Evolutionary conservation across 441 rosid species (phyloP).

Genomic region (Euphorbia corollata): DNA sequence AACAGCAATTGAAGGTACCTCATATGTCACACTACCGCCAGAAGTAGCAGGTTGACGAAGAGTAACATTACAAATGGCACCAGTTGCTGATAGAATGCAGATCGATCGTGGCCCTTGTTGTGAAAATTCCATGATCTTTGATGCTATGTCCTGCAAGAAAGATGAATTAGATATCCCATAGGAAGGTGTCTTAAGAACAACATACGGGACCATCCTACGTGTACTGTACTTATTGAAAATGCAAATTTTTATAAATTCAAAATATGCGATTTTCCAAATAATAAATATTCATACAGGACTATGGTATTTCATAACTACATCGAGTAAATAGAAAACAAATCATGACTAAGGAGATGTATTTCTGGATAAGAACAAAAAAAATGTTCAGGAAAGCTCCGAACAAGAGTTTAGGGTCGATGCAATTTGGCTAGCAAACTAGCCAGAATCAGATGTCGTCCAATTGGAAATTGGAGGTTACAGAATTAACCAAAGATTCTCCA

Average conservation of each 20-base stretch:
- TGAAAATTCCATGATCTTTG: constrained; percentile 23
- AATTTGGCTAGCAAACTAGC: too few relatives aligned
- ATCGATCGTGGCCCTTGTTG: constrained; percentile 42
- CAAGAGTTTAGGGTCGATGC: not conserved
- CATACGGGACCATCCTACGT: too few relatives aligned
- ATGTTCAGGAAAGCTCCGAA: not conserved
- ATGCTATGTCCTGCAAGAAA: too few relatives aligned
- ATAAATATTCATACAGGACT: too few relatives aligned
- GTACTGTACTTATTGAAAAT: too few relatives aligned
- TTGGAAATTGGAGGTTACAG: too few relatives aligned
- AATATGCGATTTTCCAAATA: not conserved
- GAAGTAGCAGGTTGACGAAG: constrained; percentile 53
- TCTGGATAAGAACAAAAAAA: not conserved
- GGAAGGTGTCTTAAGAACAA: too few relatives aligned
- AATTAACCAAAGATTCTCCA: too few relatives aligned
- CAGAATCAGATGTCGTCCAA: too few relatives aligned
- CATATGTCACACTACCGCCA: constrained; percentile 61
- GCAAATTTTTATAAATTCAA: too few relatives aligned
- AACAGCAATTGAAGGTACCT: constrained; percentile 35
- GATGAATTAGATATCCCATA: too few relatives aligned
- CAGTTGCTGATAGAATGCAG: constrained; percentile 57
- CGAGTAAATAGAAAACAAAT: not conserved
- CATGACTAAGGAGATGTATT: not conserved
- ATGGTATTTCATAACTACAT: not conserved
- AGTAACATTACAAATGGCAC: constrained; percentile 61